Evolutionary conservation across 23 red algal species (phyloP), one percentile per base, ranked within the genome.

Genomic region (Cyanidioschyzon merolae): DNA sequence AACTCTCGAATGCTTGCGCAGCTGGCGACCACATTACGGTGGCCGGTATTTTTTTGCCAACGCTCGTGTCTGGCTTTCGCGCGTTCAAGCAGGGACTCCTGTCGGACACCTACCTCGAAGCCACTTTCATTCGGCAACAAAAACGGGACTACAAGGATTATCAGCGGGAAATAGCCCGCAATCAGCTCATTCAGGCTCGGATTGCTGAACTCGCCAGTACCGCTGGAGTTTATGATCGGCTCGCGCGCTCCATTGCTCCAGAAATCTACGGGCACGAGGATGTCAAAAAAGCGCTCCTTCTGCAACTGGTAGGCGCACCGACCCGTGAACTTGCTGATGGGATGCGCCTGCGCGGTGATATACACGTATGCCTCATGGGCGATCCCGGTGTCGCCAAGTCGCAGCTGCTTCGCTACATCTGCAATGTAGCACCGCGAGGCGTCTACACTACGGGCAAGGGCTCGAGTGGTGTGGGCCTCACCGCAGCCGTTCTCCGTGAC

Each of bases 241-340:
- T 98, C 30, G 63, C 83, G 29, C 82, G 84, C 34, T 88, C 84
- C 79, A 84, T 95, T 34, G 91, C 91, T 51, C 91, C 91, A 18
- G 91, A 95, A 54, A 95, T 95, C 74, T 95, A 83, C 40, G 91
- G 91, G 37, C 91, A 95, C 74, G 83, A 87, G 2, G 91, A 95
- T 41, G 85, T 95, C 54, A 95, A 95, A 82, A 89, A 77, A 57
- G 91, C 91, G 36, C 88, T 95, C 29, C 80, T 88, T 31, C 83
- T 86, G 67, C 85, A 84, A 37, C 68, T 98, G 37, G 88, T 95
- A 58, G 85, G 91, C 0, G 87, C 91, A 0, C 59, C 85, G 51
- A 75, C 86, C 41, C 88, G 88, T 76, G 84, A 80, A 32, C 77
- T 95, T 18, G 80, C 91, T 29, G 91, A 95, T 50, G 91, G 91